A percentile compares a stretch with the other conserved stretches of the same genome.
Conservation (phyloP, 768 basidiomycete species). For the Hypholoma fasciculare region DNA sequence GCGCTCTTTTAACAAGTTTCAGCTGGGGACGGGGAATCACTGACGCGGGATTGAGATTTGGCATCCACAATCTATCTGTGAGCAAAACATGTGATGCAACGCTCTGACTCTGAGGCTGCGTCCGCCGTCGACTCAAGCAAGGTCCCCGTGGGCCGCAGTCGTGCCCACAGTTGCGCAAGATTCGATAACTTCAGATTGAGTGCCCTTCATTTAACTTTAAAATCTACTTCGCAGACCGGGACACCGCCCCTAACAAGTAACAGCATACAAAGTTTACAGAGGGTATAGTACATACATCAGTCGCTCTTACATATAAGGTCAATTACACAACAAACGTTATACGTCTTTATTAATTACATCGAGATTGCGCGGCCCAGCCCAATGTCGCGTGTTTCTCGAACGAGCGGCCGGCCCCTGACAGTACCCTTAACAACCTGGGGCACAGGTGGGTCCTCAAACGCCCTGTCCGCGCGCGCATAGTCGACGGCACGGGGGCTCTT, state of each 20-base stretch:
- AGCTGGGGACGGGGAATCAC: background rate
- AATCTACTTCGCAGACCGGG: background rate
- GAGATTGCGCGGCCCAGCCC: conserved; percentile 83
- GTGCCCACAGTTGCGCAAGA: background rate
- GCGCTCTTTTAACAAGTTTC: background rate
- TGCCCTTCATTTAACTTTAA: background rate
- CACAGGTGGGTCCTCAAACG: conserved; percentile 60
- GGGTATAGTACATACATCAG: conserved; percentile 15
- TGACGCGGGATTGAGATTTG: background rate
- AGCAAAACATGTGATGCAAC: background rate
- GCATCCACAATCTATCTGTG: background rate
- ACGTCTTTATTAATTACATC: conserved; percentile 48
- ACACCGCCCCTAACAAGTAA: conserved; percentile 1
- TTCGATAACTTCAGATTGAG: background rate
- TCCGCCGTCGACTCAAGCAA: background rate
- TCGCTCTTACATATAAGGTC: conserved; percentile 11
- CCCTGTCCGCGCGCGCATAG: conserved; percentile 74
- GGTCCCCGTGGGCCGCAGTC: background rate
- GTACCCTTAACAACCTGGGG: conserved; percentile 45
- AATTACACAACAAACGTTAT: conserved; percentile 10
- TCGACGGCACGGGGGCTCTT: conserved; percentile 81
- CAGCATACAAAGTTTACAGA: background rate
- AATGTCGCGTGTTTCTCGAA: conserved; percentile 60
- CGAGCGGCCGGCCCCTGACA: conserved; percentile 63
- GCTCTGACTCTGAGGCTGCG: no score